Base-by-base conservation (phyloP, 768 basidiomycete genomes). In the Mycena alexandri region DNA sequence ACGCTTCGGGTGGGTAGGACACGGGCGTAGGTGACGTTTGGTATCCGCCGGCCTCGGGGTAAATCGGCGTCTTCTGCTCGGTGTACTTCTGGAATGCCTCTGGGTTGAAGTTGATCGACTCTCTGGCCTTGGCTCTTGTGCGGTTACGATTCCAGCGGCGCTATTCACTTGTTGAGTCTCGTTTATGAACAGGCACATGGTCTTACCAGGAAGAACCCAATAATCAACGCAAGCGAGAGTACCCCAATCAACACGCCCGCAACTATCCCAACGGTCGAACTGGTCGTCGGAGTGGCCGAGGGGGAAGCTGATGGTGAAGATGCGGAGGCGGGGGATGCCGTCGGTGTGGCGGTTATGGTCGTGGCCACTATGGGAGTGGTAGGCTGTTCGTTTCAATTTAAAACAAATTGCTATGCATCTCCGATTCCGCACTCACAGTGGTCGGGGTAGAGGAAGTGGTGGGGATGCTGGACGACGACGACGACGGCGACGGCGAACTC, bases 131-230 rank as follows among this genome's bases (percentile, higher is more conserved):
- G 8, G 36, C 24, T 21, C 64, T n/a, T 4, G 38, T 22, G 21
- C 66, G 60, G 44, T 25, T 46, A 16, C 69, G 69, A 41, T 67
- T 71, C 69, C 69, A 71, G 43, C 69, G 69, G 53, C 69, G 69
- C 69, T 71, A 19, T 25, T 5, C 1, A 13, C 17, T 3, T 22
- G 24, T 64, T 16, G 60, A 38, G 21, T 14, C 10, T 24, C 47
- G 19, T 3, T 22, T 25, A 3, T 5, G 5, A 36, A 5, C 8
- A 34, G 24, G 14, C 19, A n/a, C 4, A 3, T 19, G 25, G 6
- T 21, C 65, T 24, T 38, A 71, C 69, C 5, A 71, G 59, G 62
- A 71, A 52, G 46, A 71, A 71, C 33, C 61, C 48, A 38, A 71
- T 25, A 8, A 70, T 21, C 56, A 70, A 25, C 2, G 19, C 24